A percentile compares a stretch with the other conserved stretches of the same genome.
Evolutionary conservation across 1,139 yeast species (phyloP).

Genomic region (Taphrina communis): DNA sequence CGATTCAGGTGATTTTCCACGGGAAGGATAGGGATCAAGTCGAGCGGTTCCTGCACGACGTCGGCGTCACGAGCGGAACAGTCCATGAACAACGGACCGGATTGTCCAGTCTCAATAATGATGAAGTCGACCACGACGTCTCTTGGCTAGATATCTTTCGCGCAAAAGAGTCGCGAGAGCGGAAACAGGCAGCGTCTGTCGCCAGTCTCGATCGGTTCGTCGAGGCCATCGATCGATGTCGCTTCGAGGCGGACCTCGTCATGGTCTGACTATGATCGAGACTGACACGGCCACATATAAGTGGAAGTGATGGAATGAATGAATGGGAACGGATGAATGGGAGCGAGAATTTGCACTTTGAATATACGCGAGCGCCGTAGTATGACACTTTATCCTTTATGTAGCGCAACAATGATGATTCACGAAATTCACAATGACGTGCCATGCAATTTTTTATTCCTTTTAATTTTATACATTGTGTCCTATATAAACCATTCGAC

Average conservation of each 20-base stretch:
- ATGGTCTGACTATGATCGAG: not conserved
- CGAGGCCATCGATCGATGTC: conserved; percentile 11
- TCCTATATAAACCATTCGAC: too few relatives aligned
- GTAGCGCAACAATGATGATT: not conserved
- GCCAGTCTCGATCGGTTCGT: conserved; percentile 14
- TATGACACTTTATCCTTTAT: not conserved
- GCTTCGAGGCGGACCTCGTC: conserved; percentile 4
- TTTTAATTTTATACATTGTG: too few relatives aligned
- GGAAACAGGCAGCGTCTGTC: not conserved
- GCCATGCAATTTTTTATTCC: too few relatives aligned
- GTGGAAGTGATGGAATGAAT: not conserved
- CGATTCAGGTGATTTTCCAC: conserved; percentile 19
- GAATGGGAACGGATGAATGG: not conserved
- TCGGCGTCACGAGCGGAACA: conserved; percentile 24
- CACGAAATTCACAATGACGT: not conserved
- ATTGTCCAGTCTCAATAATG: not conserved
- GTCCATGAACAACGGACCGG: not conserved
- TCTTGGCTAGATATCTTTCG: conserved; percentile 2
- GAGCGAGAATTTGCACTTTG: not conserved
- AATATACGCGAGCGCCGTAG: not conserved
- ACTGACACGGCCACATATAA: not conserved
- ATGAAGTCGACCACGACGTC: not conserved
- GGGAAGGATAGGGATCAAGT: conserved; percentile 22
- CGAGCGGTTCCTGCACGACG: conserved; percentile 25
- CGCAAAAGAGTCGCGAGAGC: not conserved